Evolutionary conservation across 805 yeast genomes (phyloP).

Genomic region (Myxozyma mucilagina): DNA sequence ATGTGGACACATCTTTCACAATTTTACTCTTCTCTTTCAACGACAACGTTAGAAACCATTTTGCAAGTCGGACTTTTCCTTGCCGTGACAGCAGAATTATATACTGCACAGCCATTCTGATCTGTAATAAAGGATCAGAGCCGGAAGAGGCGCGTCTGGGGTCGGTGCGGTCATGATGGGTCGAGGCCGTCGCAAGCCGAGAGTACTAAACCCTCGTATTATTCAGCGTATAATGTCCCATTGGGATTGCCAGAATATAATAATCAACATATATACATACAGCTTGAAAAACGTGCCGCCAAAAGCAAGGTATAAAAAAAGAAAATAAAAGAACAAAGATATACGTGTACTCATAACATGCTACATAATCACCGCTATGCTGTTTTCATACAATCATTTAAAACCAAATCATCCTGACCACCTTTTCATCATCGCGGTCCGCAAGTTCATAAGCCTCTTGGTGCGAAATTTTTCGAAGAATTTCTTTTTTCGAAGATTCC

Average conservation of each 20-base stretch:
- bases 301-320: too few species aligned
- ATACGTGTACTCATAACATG: too few species aligned
- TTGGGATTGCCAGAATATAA: too few species aligned
- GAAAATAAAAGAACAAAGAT: too few species aligned
- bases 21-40: slow-evolving; percentile 83
- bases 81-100: slow-evolving; percentile 84
- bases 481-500: slow-evolving; percentile 79
- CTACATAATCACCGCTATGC: too few species aligned
- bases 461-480: slow-evolving; percentile 69
- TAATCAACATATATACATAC: too few species aligned
- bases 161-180: neutral
- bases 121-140: neutral
- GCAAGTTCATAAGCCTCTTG: slow-evolving; percentile 84
- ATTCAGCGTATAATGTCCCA: too few species aligned
- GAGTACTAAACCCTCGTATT: neutral
- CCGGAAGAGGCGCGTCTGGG: too few species aligned
- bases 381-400: neutral
- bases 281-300: too few species aligned
- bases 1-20: slow-evolving; percentile 80
- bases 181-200: neutral
- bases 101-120: slow-evolving; percentile 76
- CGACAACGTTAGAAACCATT: slow-evolving; percentile 87
- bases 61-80: slow-evolving; percentile 89
- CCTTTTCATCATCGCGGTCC: slow-evolving; percentile 56
- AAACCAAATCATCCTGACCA: neutral